Base-by-base conservation (phyloP, 352 stramenopile species). In the Phytophthora colocasiae region DNA sequence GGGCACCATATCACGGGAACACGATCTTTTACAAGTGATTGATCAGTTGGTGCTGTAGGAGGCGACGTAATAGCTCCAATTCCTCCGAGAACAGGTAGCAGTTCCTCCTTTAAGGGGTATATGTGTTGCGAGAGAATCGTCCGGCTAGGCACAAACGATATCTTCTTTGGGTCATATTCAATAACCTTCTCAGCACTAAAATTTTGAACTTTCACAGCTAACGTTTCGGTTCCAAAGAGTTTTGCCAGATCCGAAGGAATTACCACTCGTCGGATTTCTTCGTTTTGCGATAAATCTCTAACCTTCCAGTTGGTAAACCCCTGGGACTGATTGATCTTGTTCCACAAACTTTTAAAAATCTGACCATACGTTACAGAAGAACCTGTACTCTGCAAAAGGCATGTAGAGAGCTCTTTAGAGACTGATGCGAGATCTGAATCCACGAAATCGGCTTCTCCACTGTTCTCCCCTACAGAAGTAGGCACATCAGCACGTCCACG, bases 81-180 rank as follows among this genome's bases (percentile, higher is more conserved):
- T 65, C 12, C 40, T 47, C 29, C 34, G 34, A 62, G 32, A 14
- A 29, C 10, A 60, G 46, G 29, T 40, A 52, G 17, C n/a, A 11
- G 0, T 7, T 12, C 17, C 10, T 69, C 39, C 26, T 32, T 64
- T n/a, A 69, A 12, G 36, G 81, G 76, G 48, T 77, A 82, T 4
- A 89, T 77, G 46, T 90, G 81, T 41, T 89, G 81, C 15, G 81
- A 90, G 10, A 90, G 53, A 59, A 89, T 64, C 27, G 67, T 88
- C 39, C 78, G 62, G 43, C 70, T 88, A 39, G 70, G 77, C 5
- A 48, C 10, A 22, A 90, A 89, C 0, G 66, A 72, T 29, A 87
- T 58, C 36, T 50, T 77, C 9, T 27, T 47, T 34, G 63, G 17
- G 11, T 80, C 61, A 40, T 73, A 83, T n/a, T 72, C 49, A 6